Conservation (phyloP, 2,329 filamentous ascomycete genomes). For the Beauveria caledonica region DNA sequence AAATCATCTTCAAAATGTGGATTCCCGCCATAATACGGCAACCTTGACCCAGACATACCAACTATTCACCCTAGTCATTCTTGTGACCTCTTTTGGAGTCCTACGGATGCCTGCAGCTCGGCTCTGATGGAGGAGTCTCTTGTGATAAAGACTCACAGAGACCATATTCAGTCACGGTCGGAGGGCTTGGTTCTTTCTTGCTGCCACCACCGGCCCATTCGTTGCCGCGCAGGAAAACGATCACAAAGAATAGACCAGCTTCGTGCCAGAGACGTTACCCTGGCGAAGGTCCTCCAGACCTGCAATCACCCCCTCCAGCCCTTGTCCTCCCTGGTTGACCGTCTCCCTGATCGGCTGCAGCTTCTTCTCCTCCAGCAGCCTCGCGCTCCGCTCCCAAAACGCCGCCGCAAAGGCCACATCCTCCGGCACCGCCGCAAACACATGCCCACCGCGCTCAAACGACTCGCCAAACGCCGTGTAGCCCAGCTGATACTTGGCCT, state of each 20-base stretch:
- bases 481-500: slow-evolving; percentile 23
- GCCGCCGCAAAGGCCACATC: slow-evolving; percentile 28
- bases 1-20: too few species aligned
- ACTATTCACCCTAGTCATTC: not conserved
- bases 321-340: slow-evolving; percentile 16
- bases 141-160: not conserved
- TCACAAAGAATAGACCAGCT: slow-evolving; percentile 35
- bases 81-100: not conserved
- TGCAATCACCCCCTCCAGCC: slow-evolving; percentile 26
- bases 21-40: too few species aligned
- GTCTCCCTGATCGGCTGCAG: slow-evolving; percentile 24
- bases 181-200: not conserved
- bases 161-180: not conserved
- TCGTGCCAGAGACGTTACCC: slow-evolving; percentile 30
- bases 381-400: slow-evolving; percentile 27
- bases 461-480: slow-evolving; percentile 32
- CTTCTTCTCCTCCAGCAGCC: slow-evolving; percentile 26
- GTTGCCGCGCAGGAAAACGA: not conserved
- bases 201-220: not conserved
- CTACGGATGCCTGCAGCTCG: not conserved
- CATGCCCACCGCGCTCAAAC: slow-evolving; percentile 19
- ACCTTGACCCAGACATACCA: not conserved
- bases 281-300: slow-evolving; percentile 25
- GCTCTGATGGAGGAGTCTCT: not conserved
- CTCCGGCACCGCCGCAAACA: slow-evolving; percentile 17